Percentiles rank a stretch among this genome's conserved stretches.
Evolutionary conservation across 768 basidiomycete genomes (phyloP).

Genomic region (Asterophora lycoperdoides): DNA sequence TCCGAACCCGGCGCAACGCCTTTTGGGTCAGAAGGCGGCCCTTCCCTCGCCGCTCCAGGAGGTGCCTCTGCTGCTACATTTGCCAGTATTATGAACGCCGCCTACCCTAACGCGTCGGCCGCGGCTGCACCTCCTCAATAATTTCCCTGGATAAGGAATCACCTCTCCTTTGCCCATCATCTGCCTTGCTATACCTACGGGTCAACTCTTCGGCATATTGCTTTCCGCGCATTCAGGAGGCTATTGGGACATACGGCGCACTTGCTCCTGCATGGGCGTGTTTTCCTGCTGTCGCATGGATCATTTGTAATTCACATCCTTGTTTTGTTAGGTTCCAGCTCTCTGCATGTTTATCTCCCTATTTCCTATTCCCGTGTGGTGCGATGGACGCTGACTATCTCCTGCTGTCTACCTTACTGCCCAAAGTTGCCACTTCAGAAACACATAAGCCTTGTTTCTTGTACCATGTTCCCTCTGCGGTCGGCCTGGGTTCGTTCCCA

Average conservation of each 20-base stretch:
- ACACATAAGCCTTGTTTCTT: not conserved
- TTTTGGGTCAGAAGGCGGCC: not conserved
- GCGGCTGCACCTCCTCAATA: constrained; percentile 14
- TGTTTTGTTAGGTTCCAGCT: not conserved
- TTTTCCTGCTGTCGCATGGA: not conserved
- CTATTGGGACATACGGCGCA: not conserved
- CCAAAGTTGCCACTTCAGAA: not conserved
- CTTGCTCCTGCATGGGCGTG: not conserved
- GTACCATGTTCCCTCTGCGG: not conserved
- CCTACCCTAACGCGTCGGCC: constrained; percentile 41
- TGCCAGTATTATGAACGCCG: constrained; percentile 63
- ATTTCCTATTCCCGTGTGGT: not conserved
- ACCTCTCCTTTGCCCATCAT: too few relatives aligned
- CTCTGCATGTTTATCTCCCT: not conserved
- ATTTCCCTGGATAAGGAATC: not conserved
- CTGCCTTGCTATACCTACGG: not conserved
- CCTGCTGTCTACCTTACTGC: not conserved
- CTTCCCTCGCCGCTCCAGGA: constrained; percentile 15
- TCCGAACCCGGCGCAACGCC: not conserved
- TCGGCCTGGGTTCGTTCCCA: not conserved
- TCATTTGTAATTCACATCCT: not conserved
- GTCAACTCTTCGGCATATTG: not conserved
- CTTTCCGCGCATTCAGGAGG: not conserved
- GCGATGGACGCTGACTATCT: constrained; percentile 4
- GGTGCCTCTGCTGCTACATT: constrained; percentile 48